Conservation (phyloP, 768 basidiomycete species). For the Mycena sanguinolenta region DNA sequence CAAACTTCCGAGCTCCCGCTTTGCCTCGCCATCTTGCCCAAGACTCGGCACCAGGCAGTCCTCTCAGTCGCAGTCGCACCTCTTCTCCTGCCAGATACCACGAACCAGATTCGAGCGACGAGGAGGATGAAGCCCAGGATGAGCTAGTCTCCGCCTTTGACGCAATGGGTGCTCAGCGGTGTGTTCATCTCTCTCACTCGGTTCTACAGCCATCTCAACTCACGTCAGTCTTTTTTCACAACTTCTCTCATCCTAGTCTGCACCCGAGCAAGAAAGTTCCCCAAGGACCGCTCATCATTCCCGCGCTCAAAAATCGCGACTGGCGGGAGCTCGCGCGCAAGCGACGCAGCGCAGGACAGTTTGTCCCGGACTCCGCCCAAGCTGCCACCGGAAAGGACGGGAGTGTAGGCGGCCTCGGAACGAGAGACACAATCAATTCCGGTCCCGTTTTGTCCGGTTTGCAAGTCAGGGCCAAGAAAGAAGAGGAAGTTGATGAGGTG, state of each 20-base stretch:
- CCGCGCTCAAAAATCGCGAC: conserved; percentile 88
- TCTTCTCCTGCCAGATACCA: conserved; percentile 61
- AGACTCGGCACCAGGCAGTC: conserved; percentile 65
- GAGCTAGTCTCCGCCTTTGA: conserved; percentile 82
- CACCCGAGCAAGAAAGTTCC: conserved; percentile 60
- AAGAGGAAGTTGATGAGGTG: conserved; percentile 42
- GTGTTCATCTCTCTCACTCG: conserved; percentile 59
- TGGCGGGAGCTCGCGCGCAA: conserved; percentile 88
- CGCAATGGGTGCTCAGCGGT: conserved; percentile 86
- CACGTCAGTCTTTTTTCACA: conserved; percentile 65
- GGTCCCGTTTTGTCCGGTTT: conserved; percentile 81
- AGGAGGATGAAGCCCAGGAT: conserved; percentile 68
- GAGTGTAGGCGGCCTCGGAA: conserved; percentile 83
- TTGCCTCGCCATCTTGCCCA: conserved; percentile 69
- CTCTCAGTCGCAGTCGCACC: conserved; percentile 63
- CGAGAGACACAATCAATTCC: conserved; percentile 80
- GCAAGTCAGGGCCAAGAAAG: conserved; percentile 60
- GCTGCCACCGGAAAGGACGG: conserved; percentile 74
- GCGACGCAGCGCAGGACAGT: conserved; percentile 67
- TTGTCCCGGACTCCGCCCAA: conserved; percentile 73
- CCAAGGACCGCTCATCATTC: conserved; percentile 83
- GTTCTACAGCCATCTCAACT: conserved; percentile 73
- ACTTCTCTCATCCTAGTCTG: conserved; percentile 50
- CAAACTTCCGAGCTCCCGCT: conserved; percentile 68
- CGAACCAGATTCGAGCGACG: conserved; percentile 68